Percentiles rank a stretch among this genome's conserved stretches.
Conservation (phyloP, 2,329 filamentous ascomycete species). For the Aspergillus uvarum region DNA sequence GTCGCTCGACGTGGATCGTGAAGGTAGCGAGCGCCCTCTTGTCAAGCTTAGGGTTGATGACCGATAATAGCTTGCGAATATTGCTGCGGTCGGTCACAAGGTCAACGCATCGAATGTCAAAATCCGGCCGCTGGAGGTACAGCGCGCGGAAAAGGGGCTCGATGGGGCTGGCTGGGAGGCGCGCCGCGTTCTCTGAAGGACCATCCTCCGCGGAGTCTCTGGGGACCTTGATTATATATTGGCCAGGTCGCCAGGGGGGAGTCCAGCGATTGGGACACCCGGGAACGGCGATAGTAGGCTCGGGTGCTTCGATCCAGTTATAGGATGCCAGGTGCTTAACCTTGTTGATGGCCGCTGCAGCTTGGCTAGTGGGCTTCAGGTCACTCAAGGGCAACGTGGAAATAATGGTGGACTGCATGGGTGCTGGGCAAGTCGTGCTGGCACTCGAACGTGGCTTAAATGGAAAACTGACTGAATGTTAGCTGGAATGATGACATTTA, state of each 20-base stretch:
- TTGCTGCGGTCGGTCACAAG: background rate
- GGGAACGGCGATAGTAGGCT: background rate
- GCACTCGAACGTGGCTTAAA: too few relatives aligned
- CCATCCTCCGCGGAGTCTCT: conserved; percentile 41
- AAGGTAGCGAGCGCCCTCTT: background rate
- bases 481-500: too few relatives aligned
- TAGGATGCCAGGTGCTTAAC: background rate
- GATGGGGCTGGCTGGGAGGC: conserved; percentile 45
- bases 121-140: conserved; percentile 37
- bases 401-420: too few relatives aligned
- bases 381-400: too few relatives aligned
- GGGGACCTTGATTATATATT: conserved; percentile 16
- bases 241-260: conserved; percentile 21
- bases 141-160: conserved; percentile 51
- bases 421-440: too few relatives aligned
- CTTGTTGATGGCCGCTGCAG: too few relatives aligned
- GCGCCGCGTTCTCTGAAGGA: conserved; percentile 49
- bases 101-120: conserved; percentile 30
- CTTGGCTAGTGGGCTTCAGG: too few relatives aligned
- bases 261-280: conserved; percentile 29
- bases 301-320: background rate
- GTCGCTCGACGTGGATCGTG: background rate
- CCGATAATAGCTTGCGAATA: background rate
- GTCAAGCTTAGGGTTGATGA: background rate
- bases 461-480: too few relatives aligned